Evolutionary conservation across 306 rosid genomes (phyloP), one percentile per base, ranked within the genome.

Genomic region (Cicer yamashitae): DNA sequence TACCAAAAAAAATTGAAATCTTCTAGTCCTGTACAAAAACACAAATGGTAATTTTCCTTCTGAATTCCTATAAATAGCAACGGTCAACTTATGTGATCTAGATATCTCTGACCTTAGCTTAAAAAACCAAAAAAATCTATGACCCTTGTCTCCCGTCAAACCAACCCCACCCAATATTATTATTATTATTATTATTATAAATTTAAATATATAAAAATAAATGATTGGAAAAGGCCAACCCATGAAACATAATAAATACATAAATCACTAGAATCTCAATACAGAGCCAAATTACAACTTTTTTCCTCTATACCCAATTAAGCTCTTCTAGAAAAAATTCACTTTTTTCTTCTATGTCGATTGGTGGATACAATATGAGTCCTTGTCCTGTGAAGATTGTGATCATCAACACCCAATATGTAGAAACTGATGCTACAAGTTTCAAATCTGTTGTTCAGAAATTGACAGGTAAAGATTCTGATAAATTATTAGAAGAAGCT

Each of bases 401-500:
- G 82, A 87, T 90, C 5, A 92, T 92, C 75, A 88, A 81, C 43
- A 92, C 97, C 34, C 80, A 88, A 62, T 88, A 90, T 17, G 94
- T 92, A 1, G 84, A 92, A 60, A 92, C 97, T 5, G 97, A 92
- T 71, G 90, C 88, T 1, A 51, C 56, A 44, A 87, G 90, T 85
- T 92, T 90, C 67, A 92, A 92, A 76, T 75, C 91, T 1, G 91
- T 88, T 76, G 97, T 90, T 20, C 97, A 92, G 73, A 88, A 81
- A 75, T 84, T 92, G 1, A 92, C 97, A 1, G 97, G 96, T 7
- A 88, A 84, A 51, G 91, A 87, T 71, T 85, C 91, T n/a, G 50
- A 82, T n/a, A 1, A 6, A 3, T 64, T 45, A 20, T 58, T 3
- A 15, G 18, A 60, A 40, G 52, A 8, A 59, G 77, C 25, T 22